These are phyloP conservation scores for Sugiyamaella grinbergsii DNA, from an alignment of 1,139 yeast genomes.

Conservation along the genomic window DNA sequence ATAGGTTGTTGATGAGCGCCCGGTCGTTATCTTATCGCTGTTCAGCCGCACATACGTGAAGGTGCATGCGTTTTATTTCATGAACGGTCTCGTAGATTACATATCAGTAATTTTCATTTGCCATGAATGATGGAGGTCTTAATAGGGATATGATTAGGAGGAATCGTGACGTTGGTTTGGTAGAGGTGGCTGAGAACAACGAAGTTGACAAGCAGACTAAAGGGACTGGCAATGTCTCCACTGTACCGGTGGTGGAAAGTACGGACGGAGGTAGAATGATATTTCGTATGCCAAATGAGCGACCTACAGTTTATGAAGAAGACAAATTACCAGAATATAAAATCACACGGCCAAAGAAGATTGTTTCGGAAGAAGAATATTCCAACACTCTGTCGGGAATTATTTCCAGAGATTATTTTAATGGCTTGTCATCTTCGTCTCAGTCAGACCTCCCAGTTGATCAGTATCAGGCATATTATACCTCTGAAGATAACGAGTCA, in stretches of 20 bases:
- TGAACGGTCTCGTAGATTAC: no score
- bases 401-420: conserved; percentile 40
- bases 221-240: not conserved
- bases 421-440: conserved; percentile 12
- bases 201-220: not conserved
- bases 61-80: no score
- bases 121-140: no score
- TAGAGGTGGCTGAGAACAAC: no score
- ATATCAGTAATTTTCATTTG: no score
- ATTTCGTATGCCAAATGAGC: conserved; percentile 16
- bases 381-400: conserved; percentile 33
- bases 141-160: no score
- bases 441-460: conserved; percentile 18
- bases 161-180: not conserved
- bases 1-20: no score
- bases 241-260: conserved; percentile 22
- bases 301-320: not conserved
- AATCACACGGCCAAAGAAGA: conserved; percentile 2
- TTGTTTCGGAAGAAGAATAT: conserved; percentile 40
- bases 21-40: not conserved
- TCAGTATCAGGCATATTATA: conserved; percentile 37
- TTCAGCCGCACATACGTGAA: no score
- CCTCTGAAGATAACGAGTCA: conserved; percentile 43
- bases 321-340: not conserved
- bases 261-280: conserved; percentile 29